A percentile compares a stretch with the other conserved stretches of the same genome.
Evolutionary conservation across 345 rosid species (phyloP).

Genomic region (Barbarea vulgaris): DNA sequence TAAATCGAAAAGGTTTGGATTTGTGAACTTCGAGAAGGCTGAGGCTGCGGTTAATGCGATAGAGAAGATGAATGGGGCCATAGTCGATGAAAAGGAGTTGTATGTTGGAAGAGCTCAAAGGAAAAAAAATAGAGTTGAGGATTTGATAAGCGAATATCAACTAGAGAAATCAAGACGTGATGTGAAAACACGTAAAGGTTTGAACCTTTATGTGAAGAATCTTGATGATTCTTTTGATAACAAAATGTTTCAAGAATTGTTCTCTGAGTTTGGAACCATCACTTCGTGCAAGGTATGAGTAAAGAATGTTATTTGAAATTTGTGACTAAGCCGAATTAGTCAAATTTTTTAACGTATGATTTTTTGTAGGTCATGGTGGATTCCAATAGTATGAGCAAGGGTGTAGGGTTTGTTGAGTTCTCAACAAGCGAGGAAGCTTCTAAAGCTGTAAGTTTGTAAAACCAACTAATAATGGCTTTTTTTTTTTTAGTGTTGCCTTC

Average conservation of each 20-base stretch:
- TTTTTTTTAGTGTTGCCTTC: not conserved
- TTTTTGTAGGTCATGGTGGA: constrained; percentile 43
- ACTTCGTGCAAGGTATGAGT: constrained; percentile 49
- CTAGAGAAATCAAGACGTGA: not conserved
- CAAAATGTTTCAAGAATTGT: constrained; percentile 42
- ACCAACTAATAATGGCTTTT: not conserved
- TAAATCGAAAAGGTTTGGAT: constrained; percentile 64
- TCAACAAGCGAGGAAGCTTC: constrained; percentile 52
- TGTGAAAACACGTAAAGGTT: constrained; percentile 23
- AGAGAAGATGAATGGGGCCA: constrained; percentile 51
- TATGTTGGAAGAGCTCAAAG: constrained; percentile 67
- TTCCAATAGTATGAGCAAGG: constrained; percentile 49
- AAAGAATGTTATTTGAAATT: not conserved
- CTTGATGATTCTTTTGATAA: constrained; percentile 49
- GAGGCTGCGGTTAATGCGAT: constrained; percentile 54
- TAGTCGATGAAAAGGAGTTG: constrained; percentile 43
- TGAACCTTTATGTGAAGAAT: constrained; percentile 68
- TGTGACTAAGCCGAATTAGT: not conserved
- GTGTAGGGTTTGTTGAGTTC: constrained; percentile 70
- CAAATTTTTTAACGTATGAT: not conserved
- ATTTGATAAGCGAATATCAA: constrained; percentile 32
- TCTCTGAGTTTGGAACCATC: constrained; percentile 52
- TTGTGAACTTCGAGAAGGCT: constrained; percentile 53
- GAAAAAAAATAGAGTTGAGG: constrained; percentile 52
- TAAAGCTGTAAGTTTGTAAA: constrained; percentile 19